Base-by-base conservation (phyloP, 1,139 yeast species). In the Sugiyamaella japonica region DNA sequence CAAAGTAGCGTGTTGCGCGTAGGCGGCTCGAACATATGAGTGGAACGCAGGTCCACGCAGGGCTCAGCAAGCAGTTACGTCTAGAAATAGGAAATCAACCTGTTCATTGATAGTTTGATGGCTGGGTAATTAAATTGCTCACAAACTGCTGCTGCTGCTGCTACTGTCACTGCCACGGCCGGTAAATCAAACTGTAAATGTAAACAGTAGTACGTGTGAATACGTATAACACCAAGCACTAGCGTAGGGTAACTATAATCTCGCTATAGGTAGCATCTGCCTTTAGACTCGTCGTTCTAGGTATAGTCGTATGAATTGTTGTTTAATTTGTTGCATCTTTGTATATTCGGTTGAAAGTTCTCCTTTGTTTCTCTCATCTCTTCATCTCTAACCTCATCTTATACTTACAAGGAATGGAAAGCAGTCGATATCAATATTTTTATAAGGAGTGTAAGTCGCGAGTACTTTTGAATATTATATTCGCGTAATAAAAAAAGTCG, bases 401-500 rank as follows among this genome's bases (percentile, higher is more conserved):
- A 23, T 40, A 23, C 44, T 40, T 28, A 23, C 32, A 40, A 20
- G 32, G 17, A 20, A 40, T 28, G 17, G 13, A 40, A 23, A 17
- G 15, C n/a, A 16, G 43, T 39, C 15, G 13, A 39, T 23, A 20
- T 17, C 34, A 29, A 29, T 40, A n/a, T 20, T 40, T n/a, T 40
- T 40, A 40, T 29, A 40, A 40, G 28, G 44, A 40, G 25, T 31
- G 44, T 40, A 40, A 40, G 15, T 40, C 29, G 44, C 44, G 44
- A 25, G 16, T 39, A 39, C 9, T 12, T 25, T 20, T 20, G 25
- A 20, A 20, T 20, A 40, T 15, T 16, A 17, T 16, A 16, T 40
- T 40, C 44, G 44, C 44, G 44, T 39, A 7, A 16, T 20, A 40
- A 12, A 40, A 12, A 17, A 9, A 8, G 10, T 40, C 25, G 44